A percentile compares a stretch with the other conserved stretches of the same genome.
These are phyloP conservation scores for Orbilia oligospora DNA, from an alignment of 2,329 filamentous ascomycete genomes.

Conservation along the genomic window DNA sequence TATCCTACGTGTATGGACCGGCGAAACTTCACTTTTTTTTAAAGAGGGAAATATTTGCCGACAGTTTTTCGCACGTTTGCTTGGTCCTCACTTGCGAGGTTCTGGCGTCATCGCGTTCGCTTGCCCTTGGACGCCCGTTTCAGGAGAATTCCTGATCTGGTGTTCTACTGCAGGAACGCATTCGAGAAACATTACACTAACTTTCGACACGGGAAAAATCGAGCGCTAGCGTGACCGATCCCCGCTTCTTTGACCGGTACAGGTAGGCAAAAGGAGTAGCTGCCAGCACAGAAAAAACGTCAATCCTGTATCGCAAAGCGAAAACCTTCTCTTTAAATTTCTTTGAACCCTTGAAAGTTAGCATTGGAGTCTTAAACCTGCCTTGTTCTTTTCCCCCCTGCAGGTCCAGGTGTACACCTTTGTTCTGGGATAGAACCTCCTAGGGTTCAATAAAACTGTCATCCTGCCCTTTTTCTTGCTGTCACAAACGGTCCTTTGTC, in stretches of 20 bases:
- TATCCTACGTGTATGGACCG: neutral
- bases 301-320: slow-evolving; percentile 48
- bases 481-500: slow-evolving; percentile 22
- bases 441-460: slow-evolving; percentile 35
- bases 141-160: slow-evolving; percentile 51
- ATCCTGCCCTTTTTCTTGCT: slow-evolving; percentile 12
- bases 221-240: slow-evolving; percentile 53
- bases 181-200: slow-evolving; percentile 54
- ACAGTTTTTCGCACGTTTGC: slow-evolving; percentile 3
- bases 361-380: slow-evolving; percentile 6
- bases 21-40: neutral
- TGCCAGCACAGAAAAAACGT: slow-evolving; percentile 48
- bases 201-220: slow-evolving; percentile 59
- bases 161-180: slow-evolving; percentile 59
- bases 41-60: slow-evolving; percentile 12
- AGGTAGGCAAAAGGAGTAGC: slow-evolving; percentile 60
- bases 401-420: slow-evolving; percentile 44
- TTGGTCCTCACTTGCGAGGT: slow-evolving; percentile 33
- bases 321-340: slow-evolving; percentile 19
- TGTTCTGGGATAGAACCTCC: slow-evolving; percentile 23
- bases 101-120: slow-evolving; percentile 58
- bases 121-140: slow-evolving; percentile 52
- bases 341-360: slow-evolving; percentile 8
- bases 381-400: slow-evolving; percentile 28
- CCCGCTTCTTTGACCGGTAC: slow-evolving; percentile 44